These are phyloP conservation scores for Coemansia nantahalensis DNA, from an alignment of 192 early-diverging fungal species.

Conservation along the genomic window DNA sequence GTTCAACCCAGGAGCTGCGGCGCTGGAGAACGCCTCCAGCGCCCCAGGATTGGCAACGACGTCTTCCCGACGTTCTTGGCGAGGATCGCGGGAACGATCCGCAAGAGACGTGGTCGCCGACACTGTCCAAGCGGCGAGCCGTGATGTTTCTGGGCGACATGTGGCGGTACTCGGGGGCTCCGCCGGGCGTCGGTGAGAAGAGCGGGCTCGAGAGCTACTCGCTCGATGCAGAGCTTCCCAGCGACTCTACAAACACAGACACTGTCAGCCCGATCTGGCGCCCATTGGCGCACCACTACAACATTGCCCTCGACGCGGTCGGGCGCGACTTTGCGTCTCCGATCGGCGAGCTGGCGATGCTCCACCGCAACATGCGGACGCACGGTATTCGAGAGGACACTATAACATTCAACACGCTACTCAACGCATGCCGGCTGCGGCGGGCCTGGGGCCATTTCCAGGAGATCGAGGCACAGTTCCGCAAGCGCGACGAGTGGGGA, in stretches of 20 bases:
- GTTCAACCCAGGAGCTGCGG: too few species aligned
- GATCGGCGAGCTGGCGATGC: conserved; percentile 18
- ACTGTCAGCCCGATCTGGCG: conserved; percentile 17
- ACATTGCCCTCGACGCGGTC: conserved; percentile 37
- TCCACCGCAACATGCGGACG: conserved; percentile 30
- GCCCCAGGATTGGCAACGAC: background rate
- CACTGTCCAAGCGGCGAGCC: conserved; percentile 36
- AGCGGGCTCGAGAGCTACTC: background rate
- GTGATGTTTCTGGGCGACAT: conserved; percentile 45
- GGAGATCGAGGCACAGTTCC: conserved; percentile 30
- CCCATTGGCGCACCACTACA: conserved; percentile 31
- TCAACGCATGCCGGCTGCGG: conserved; percentile 40
- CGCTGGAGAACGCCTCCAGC: too few species aligned
- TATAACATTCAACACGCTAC: conserved; percentile 45
- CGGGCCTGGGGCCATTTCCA: conserved; percentile 26
- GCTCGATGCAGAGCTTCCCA: background rate
- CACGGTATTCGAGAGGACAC: conserved; percentile 34
- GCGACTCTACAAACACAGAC: background rate
- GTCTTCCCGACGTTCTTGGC: too few species aligned
- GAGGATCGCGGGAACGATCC: background rate
- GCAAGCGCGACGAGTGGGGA: conserved; percentile 28
- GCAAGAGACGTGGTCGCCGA: conserved; percentile 17
- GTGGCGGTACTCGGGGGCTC: conserved; percentile 27
- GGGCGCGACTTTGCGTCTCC: conserved; percentile 21
- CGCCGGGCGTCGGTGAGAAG: conserved; percentile 2